Percentiles rank a stretch among this genome's conserved stretches.
Conservation (phyloP, 805 yeast species). For the Teunomyces kruisii region DNA sequence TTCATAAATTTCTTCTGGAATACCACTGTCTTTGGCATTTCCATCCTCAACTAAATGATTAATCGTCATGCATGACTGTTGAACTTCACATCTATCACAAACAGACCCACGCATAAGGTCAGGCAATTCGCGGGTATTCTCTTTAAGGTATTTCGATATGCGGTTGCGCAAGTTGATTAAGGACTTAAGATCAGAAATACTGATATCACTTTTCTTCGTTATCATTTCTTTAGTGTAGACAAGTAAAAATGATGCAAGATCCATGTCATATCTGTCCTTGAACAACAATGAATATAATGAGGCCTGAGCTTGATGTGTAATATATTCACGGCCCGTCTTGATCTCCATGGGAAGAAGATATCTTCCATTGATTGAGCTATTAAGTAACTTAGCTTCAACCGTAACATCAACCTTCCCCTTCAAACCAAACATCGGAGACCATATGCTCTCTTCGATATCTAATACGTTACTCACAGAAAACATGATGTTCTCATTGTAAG, state of each 20-base stretch:
- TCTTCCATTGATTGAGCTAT: slow-evolving; percentile 28
- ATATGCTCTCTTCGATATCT: slow-evolving; percentile 86
- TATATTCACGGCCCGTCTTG: slow-evolving; percentile 73
- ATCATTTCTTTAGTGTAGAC: slow-evolving; percentile 68
- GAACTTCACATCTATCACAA: slow-evolving; percentile 62
- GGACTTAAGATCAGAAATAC: slow-evolving; percentile 58
- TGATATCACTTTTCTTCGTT: slow-evolving; percentile 54
- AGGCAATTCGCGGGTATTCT: slow-evolving; percentile 53
- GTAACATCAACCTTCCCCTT: slow-evolving; percentile 91
- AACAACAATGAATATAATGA: slow-evolving; percentile 75
- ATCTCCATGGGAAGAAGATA: slow-evolving; percentile 80
- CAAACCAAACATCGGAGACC: slow-evolving; percentile 89
- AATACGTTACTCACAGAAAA: slow-evolving; percentile 55
- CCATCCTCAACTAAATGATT: slow-evolving; percentile 64
- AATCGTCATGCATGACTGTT: slow-evolving; percentile 62
- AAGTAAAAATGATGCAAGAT: slow-evolving; percentile 62
- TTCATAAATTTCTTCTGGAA: slow-evolving; percentile 47
- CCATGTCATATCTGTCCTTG: slow-evolving; percentile 74
- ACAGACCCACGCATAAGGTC: slow-evolving; percentile 48
- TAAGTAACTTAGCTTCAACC: slow-evolving; percentile 51
- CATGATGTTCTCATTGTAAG: slow-evolving; percentile 5
- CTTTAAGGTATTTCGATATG: slow-evolving; percentile 58
- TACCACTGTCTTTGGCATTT: slow-evolving; percentile 51
- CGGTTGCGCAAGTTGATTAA: slow-evolving; percentile 72
- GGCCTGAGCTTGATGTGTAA: slow-evolving; percentile 83